Conservation (phyloP, 1,284 basidiomycete species). For the Golubevia sp. region DNA sequence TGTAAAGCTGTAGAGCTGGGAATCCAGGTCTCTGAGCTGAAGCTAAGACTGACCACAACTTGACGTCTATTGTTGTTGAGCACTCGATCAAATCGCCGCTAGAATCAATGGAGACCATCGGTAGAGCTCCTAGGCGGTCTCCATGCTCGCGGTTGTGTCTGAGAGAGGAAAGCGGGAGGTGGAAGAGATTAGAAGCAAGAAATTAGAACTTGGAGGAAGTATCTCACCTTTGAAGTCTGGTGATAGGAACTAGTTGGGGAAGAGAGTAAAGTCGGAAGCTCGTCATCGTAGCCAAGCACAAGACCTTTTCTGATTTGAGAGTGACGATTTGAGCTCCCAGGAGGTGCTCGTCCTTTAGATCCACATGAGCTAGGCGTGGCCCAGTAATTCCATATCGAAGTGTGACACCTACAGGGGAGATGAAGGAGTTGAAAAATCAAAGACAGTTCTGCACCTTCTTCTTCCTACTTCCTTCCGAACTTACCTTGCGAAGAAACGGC, state of each 20-base stretch:
- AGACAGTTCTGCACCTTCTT: not conserved
- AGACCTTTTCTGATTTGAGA: slow-evolving; percentile 23
- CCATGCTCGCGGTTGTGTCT: slow-evolving; percentile 34
- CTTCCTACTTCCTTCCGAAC: not conserved
- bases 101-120: slow-evolving; percentile 22
- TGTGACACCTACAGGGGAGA: not conserved
- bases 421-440: not conserved
- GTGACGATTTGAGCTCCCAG: slow-evolving; percentile 34
- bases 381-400: slow-evolving; percentile 36
- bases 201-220: not conserved
- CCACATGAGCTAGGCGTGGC: slow-evolving; percentile 20
- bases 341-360: slow-evolving; percentile 34
- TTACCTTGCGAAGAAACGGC: not conserved
- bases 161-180: too few relatives aligned
- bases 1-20: slow-evolving; percentile 31
- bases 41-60: slow-evolving; percentile 46
- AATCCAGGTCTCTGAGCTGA: slow-evolving; percentile 30
- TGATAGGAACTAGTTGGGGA: slow-evolving; percentile 32
- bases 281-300: slow-evolving; percentile 26
- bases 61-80: slow-evolving; percentile 39
- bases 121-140: slow-evolving; percentile 12
- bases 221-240: slow-evolving; percentile 40
- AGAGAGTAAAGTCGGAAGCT: slow-evolving; percentile 37
- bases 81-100: slow-evolving; percentile 50
- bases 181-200: not conserved